These are phyloP conservation scores for Blepharisma japonicum DNA, from an alignment of 73 alveolate genomes.

Conservation along the genomic window DNA sequence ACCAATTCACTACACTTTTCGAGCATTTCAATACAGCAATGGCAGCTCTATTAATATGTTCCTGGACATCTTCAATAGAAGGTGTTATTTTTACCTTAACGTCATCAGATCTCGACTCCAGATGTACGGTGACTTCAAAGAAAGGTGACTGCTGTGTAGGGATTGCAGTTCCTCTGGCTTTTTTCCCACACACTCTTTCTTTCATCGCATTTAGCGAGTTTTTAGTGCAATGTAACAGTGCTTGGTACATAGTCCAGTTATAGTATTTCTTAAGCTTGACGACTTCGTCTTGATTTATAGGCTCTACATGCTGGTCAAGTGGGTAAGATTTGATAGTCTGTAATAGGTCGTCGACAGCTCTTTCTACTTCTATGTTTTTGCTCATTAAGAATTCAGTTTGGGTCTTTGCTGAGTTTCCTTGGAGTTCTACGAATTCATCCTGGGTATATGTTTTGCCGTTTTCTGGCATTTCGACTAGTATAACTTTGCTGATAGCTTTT, in stretches of 20 bases:
- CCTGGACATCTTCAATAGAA: constrained; percentile 83
- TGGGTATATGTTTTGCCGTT: constrained; percentile 95
- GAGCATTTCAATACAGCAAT: constrained; percentile 98
- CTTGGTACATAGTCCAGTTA: constrained; percentile 99
- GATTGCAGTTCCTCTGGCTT: constrained; percentile 54
- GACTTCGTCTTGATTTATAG: constrained; percentile 96
- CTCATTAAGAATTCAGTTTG: constrained; percentile 93
- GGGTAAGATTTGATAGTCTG: constrained; percentile 96
- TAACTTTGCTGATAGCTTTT: constrained; percentile 95
- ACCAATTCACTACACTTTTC: constrained; percentile 95
- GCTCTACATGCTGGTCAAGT: constrained; percentile 98
- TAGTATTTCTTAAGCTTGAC: constrained; percentile 98
- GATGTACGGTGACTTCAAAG: constrained; percentile 98
- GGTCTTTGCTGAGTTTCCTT: constrained; percentile 93
- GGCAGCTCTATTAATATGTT: constrained; percentile 99
- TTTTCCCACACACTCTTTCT: constrained; percentile 98
- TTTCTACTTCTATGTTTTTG: constrained; percentile 98
- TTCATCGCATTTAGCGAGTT: constrained; percentile 97
- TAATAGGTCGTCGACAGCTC: constrained; percentile 99
- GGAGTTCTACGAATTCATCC: constrained; percentile 97
- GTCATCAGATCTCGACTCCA: constrained; percentile 64
- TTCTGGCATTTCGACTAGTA: constrained; percentile 97
- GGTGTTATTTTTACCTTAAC: constrained; percentile 54
- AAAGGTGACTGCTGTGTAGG: constrained; percentile 90
- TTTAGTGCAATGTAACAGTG: constrained; percentile 98